Evolutionary conservation across 495 filamentous ascomycete species (phyloP).

Genomic region (Echria macrotheca): DNA sequence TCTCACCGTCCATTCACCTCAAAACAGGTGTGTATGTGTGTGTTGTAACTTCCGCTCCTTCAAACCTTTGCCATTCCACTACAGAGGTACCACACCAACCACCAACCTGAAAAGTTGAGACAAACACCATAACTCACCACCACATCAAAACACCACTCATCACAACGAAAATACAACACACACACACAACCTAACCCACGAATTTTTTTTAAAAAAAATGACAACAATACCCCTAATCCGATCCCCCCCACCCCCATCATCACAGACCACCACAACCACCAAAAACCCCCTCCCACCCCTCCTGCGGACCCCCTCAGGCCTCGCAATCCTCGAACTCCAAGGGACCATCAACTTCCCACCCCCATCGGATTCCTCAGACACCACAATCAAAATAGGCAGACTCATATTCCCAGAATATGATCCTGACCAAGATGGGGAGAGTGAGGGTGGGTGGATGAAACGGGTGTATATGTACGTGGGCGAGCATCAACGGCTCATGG

Average conservation of each 20-base stretch:
- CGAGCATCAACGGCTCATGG: conserved; percentile 80
- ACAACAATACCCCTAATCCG: too few relatives aligned
- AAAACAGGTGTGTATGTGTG: too few relatives aligned
- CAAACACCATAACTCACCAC: too few relatives aligned
- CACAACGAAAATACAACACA: too few relatives aligned
- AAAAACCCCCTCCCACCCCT: conserved; percentile 66
- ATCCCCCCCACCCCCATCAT: conserved; percentile 15
- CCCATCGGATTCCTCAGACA: background rate
- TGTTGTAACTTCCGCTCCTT: too few relatives aligned
- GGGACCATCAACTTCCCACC: conserved; percentile 69
- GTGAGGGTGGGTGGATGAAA: conserved; percentile 73
- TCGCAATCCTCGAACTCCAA: conserved; percentile 86
- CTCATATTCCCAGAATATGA: conserved; percentile 74
- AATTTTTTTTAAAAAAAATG: too few relatives aligned
- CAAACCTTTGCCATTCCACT: too few relatives aligned
- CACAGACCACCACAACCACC: background rate
- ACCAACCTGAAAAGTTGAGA: too few relatives aligned
- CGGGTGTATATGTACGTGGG: conserved; percentile 82
- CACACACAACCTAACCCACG: too few relatives aligned
- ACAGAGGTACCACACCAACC: too few relatives aligned
- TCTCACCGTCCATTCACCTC: too few relatives aligned
- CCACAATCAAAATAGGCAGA: conserved; percentile 56
- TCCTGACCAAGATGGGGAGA: conserved; percentile 37
- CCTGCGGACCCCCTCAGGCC: conserved; percentile 74
- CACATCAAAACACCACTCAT: too few relatives aligned